Evolutionary conservation across 2,329 filamentous ascomycete genomes (phyloP), one percentile per base, ranked within the genome.

Genomic region (Fusarium secorum): DNA sequence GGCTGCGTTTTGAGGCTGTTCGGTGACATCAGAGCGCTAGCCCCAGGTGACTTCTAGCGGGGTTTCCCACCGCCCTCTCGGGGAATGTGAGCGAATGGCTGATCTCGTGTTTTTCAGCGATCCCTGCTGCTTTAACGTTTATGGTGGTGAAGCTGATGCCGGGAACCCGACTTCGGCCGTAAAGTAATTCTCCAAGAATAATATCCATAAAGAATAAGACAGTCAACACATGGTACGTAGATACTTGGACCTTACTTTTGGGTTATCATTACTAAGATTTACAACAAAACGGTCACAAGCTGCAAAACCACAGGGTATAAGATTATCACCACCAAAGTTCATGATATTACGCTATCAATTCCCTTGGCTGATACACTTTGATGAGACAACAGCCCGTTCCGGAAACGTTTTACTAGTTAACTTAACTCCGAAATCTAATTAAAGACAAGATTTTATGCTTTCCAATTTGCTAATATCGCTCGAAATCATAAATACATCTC

Each of bases 41-140:
- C 45, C 53, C 64, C 63, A 68, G 60, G 60, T 71, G 53, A 61
- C 60, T 64, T 62, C 33, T 42, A 63, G 59, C 41, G 63, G 68
- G 46, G 60, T 39, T 46, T 35, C 44, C 49, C 30, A 39, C 46
- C 55, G 45, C 33, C 33, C 49, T 48, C 24, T 60, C 36, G 35
- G 54, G 53, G 63, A 68, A 64, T 60, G 63, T 46, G 55, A 63
- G 65, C 71, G 66, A 74, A 73, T 74, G 41, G 52, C 32, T 51
- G 38, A 60, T 39, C 69, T 57, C 52, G 61, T 63, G 70, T 73
- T 74, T 66, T 61, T 68, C 72, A 74, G 60, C 66, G 53, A 71
- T 56, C 67, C 63, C 26, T 68, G 68, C 48, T 58, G n/a, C 36
- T 57, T 67, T n/a, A 30, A 48, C 36, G 24, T 39, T 42, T 18